These are phyloP conservation scores for Trichothecium roseum DNA, from an alignment of 2,329 filamentous ascomycete genomes.

Conservation along the genomic window DNA sequence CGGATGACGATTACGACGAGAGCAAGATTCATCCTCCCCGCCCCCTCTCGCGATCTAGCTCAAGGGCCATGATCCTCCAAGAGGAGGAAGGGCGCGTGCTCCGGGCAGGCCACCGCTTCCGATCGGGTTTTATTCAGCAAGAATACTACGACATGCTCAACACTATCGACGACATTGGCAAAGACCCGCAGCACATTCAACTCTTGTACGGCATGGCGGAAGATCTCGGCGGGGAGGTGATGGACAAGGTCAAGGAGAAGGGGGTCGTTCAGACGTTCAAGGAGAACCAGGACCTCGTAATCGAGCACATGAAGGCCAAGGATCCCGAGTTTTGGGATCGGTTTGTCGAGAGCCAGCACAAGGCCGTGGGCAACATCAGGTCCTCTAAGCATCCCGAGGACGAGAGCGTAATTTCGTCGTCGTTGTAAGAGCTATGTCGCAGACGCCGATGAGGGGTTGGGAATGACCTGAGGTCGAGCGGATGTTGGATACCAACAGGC, in stretches of 20 bases:
- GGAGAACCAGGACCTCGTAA: conserved; percentile 41
- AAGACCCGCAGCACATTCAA: conserved; percentile 38
- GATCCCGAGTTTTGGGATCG: conserved; percentile 57
- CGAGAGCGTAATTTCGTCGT: conserved; percentile 4
- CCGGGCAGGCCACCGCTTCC: conserved; percentile 46
- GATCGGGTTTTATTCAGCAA: conserved; percentile 38
- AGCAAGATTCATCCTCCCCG: conserved; percentile 28
- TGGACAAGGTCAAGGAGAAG: conserved; percentile 43
- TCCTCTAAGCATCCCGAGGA: conserved; percentile 16
- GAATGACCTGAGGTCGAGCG: too few species aligned
- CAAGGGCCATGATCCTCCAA: conserved; percentile 41
- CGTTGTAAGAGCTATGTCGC: too few species aligned
- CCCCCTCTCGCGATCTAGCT: conserved; percentile 39
- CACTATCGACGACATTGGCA: conserved; percentile 36
- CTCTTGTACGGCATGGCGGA: conserved; percentile 54
- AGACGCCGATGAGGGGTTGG: too few species aligned
- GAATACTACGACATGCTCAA: conserved; percentile 41
- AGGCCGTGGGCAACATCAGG: conserved; percentile 43
- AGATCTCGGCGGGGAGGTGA: conserved; percentile 48
- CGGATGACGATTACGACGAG: conserved; percentile 38
- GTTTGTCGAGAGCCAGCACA: conserved; percentile 52
- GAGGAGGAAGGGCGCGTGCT: conserved; percentile 48
- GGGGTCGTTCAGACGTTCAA: conserved; percentile 53
- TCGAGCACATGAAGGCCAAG: conserved; percentile 40
- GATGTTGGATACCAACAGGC: too few species aligned